Evolutionary conservation across 2,329 filamentous ascomycete genomes (phyloP), one percentile per base, ranked within the genome.

Genomic region (Lasiodiplodia sp.): DNA sequence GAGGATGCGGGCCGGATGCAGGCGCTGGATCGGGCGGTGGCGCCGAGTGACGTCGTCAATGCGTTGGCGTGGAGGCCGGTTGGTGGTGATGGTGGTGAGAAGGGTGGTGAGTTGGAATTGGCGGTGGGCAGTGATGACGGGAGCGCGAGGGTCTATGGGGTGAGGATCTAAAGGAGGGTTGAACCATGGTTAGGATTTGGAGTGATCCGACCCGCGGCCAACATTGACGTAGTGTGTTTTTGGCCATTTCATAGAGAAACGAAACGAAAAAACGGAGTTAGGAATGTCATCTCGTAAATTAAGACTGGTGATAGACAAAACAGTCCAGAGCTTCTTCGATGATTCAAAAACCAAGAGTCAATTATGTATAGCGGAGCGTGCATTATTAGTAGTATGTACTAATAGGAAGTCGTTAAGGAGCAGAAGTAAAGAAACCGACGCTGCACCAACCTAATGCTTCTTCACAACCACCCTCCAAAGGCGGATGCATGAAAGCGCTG

Each of bases 101-200:
- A 23, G 23, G 40, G 23, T 14, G 70, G 66, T 8, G 44, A 66
- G 53, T 55, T 63, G 28, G 75, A 81, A 69, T 72, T 83, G 67
- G 80, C 80, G 4, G 77, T 80, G 10, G 79, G 77, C 18, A 82
- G 80, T 64, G 81, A 83, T 63, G 81, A 83, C 72, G 76, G 71
- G 4, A 81, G 79, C 4, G 70, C 83, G 16, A 74, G 81, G 38
- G 74, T 83, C 1, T 79, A 68, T 53, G 57, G 65, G 11, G 62
- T 69, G 40, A 58, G 28, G 21, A 18, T 57, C 16, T 66, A 23
- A 23, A 55, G 55, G 11, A n/a, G 16, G 4, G 55, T 28, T 40
- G 55, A 7, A 21, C 25, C 31, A 34, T 10, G 34, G 16, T 6
- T n/a, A n/a, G 23, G 18, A 14, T 14, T 47, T 47, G 44, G 31